Evolutionary conservation across 768 basidiomycete species (phyloP).

Genomic region (Neoboletus subvelutipes): DNA sequence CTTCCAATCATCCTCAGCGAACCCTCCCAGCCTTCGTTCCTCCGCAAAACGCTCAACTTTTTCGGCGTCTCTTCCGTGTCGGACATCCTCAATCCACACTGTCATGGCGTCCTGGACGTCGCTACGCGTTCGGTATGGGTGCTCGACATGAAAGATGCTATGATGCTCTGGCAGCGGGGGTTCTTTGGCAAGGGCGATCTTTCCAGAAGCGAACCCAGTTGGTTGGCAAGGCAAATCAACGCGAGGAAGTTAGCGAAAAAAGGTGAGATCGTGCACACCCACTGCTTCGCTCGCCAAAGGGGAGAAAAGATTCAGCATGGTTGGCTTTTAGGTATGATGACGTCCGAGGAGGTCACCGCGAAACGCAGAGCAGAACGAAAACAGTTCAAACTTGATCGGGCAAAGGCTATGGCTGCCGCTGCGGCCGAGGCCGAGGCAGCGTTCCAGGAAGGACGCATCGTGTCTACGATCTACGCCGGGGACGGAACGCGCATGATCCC

Average conservation of each 20-base stretch:
- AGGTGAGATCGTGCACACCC: conserved; percentile 39
- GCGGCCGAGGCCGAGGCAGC: conserved; percentile 77
- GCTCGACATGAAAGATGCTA: conserved; percentile 56
- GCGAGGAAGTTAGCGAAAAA: conserved; percentile 50
- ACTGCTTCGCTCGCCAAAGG: not conserved
- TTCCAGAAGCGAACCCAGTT: conserved; percentile 92
- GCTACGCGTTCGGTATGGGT: conserved; percentile 90
- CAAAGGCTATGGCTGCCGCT: conserved; percentile 79
- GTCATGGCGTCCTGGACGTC: conserved; percentile 74
- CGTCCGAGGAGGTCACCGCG: conserved; percentile 90
- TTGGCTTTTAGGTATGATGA: conserved; percentile 37
- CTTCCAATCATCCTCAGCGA: conserved; percentile 59
- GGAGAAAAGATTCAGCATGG: not conserved
- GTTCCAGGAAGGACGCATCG: conserved; percentile 69
- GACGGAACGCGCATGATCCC: conserved; percentile 53
- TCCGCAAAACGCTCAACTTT: conserved; percentile 48
- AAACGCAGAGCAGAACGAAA: conserved; percentile 83
- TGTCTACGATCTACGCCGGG: conserved; percentile 56
- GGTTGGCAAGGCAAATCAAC: conserved; percentile 81
- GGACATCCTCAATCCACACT: conserved; percentile 68
- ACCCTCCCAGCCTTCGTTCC: conserved; percentile 39
- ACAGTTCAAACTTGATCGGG: conserved; percentile 92
- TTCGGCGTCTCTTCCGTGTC: conserved; percentile 54
- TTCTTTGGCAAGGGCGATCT: conserved; percentile 98
- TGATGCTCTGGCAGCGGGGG: conserved; percentile 80